Base-by-base conservation (phyloP, 495 filamentous ascomycete species). In the Cryomyces minteri region DNA sequence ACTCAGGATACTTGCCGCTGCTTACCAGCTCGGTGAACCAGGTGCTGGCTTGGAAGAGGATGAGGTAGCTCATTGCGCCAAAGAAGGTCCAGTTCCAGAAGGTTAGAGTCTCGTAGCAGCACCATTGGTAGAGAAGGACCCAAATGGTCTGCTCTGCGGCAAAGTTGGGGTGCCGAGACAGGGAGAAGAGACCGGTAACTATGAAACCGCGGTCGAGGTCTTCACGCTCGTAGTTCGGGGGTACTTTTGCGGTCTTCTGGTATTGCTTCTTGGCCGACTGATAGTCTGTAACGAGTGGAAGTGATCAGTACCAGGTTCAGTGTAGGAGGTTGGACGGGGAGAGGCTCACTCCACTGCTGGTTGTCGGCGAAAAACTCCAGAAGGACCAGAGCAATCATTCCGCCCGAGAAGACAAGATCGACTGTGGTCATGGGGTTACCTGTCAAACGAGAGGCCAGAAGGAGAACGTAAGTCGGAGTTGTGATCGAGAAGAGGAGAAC, bases 181-280 rank as follows among this genome's bases (percentile, higher is more conserved):
- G 84, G 0, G 77, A 79, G 80, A 81, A 99, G 18, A 99, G 67
- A 0, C 92, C 92, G 3, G 69, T 76, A 33, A 85, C 79, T 41
- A 82, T 71, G 60, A 99, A 99, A 40, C 92, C 92, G 39, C 92
- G 78, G 53, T 95, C 86, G 1, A 99, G 72, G 48, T 95, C 86
- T 50, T 77, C 79, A 44, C 75, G 72, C 4, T 67, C 67, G 51
- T 67, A 79, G 33, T 63, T 68, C 5, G 59, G 60, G 7, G 84
- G 70, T 8, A 87, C 74, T 57, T 82, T 80, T 39, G 76, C 84
- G 5, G 74, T 79, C 40, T 70, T 62, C 48, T 73, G 70, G 64
- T 94, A 95, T 18, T 69, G 48, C 30, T 71, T 65, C 64, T 94
- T 95, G 12, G 88, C 90, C 10, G 57, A 54, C 48, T 96, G 87